Conservation (phyloP, 129 eudicot genomes). For the Glebionis coronaria region DNA sequence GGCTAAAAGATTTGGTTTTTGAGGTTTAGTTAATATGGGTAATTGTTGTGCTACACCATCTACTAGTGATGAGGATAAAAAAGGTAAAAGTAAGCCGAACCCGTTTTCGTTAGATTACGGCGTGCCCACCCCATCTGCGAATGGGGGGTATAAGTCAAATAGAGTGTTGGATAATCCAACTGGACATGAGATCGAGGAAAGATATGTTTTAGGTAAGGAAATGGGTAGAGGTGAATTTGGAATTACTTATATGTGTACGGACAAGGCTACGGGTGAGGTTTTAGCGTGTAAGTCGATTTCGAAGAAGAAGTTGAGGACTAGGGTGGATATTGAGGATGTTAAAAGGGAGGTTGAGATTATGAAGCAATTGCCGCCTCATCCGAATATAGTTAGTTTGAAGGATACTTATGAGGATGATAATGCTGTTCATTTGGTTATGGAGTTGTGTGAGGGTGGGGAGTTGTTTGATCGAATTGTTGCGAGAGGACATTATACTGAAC, state of each 20-base stretch:
- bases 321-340: constrained; percentile 88
- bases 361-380: constrained; percentile 76
- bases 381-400: constrained; percentile 74
- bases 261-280: constrained; percentile 51
- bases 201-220: constrained; percentile 72
- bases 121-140: constrained; percentile 24
- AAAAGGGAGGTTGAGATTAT: constrained; percentile 89
- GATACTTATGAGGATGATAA: constrained; percentile 83
- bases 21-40: constrained; percentile 46
- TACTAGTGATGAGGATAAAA: constrained; percentile 40
- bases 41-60: constrained; percentile 76
- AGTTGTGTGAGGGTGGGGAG: constrained; percentile 90
- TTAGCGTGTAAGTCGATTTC: constrained; percentile 89
- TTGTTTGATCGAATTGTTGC: constrained; percentile 93
- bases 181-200: constrained; percentile 55
- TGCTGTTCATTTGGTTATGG: constrained; percentile 94
- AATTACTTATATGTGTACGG: constrained; percentile 81
- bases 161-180: constrained; percentile 69
- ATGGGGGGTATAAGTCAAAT: constrained; percentile 51
- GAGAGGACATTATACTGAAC: constrained; percentile 86
- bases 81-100: constrained; percentile 62
- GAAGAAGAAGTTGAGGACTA: constrained; percentile 78
- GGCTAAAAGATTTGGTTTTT: constrained; percentile 19
- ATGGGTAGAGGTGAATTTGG: constrained; percentile 94
- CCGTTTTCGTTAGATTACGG: constrained; percentile 62